Evolutionary conservation across 768 basidiomycete species (phyloP).

Genomic region (Pleurotus cornucopiae): DNA sequence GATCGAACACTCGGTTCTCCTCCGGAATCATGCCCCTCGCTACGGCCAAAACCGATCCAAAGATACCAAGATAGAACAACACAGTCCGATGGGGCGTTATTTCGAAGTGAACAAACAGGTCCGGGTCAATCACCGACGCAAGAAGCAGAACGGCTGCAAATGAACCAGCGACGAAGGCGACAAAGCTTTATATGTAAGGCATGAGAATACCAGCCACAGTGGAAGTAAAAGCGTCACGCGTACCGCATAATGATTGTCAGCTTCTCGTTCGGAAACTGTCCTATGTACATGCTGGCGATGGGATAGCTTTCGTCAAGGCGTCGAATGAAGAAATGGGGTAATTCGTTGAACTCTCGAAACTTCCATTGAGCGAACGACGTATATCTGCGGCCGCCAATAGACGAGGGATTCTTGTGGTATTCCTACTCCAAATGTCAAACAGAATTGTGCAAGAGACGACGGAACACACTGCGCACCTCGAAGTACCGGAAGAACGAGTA

Average conservation of each 20-base stretch:
- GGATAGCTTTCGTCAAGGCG: constrained; percentile 88
- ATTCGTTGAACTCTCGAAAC: constrained; percentile 97
- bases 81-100: constrained; percentile 91
- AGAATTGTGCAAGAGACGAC: neutral
- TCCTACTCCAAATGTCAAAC: constrained; percentile 51
- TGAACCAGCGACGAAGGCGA: constrained; percentile 94
- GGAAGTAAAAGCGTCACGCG: constrained; percentile 19
- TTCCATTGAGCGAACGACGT: constrained; percentile 98
- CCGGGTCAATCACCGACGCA: constrained; percentile 89
- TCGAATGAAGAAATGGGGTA: constrained; percentile 87
- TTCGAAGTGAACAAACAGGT: constrained; percentile 90
- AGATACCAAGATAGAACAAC: constrained; percentile 87
- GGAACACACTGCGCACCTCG: constrained; percentile 55
- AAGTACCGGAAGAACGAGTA: constrained; percentile 99
- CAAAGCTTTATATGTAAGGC: constrained; percentile 54
- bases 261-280: constrained; percentile 96
- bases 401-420: constrained; percentile 97
- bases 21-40: constrained; percentile 95
- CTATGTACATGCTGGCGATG: constrained; percentile 89
- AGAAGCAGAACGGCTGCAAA: constrained; percentile 94
- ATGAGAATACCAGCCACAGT: neutral
- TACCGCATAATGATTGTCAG: constrained; percentile 87
- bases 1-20: constrained; percentile 90
- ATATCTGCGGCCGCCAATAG: constrained; percentile 88
- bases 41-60: constrained; percentile 83